phyloP scores from a whole-genome alignment of 2,329 filamentous ascomycete genomes.

The Penicillium occitanis region DNA sequence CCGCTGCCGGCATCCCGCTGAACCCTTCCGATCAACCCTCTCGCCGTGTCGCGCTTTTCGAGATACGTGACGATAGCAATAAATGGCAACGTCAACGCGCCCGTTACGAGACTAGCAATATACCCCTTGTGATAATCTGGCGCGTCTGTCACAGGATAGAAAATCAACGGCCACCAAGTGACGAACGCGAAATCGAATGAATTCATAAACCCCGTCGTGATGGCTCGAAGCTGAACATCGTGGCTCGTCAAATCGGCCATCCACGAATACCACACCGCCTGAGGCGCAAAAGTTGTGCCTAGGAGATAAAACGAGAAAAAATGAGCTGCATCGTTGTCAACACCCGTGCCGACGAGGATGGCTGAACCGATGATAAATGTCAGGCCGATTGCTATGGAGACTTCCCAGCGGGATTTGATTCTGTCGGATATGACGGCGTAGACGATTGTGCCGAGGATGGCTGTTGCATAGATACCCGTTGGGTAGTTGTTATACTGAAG shows the following conservation, averaged over 20 bases:
- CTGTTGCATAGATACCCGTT: constrained; percentile 44
- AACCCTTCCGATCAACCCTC: constrained; percentile 29
- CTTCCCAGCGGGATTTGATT: constrained; percentile 47
- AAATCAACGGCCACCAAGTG: constrained; percentile 45
- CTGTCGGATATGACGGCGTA: constrained; percentile 47
- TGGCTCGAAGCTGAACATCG: constrained; percentile 45
- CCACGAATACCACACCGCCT: constrained; percentile 51
- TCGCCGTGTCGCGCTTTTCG: constrained; percentile 32
- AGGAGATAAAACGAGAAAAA: constrained; percentile 50
- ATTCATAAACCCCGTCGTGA: constrained; percentile 49
- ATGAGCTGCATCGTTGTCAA: constrained; percentile 36
- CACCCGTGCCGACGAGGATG: constrained; percentile 34
- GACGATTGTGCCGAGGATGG: constrained; percentile 44
- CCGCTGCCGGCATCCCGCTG: background rate
- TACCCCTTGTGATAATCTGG: constrained; percentile 43
- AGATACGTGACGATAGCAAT: constrained; percentile 41
- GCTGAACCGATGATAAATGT: constrained; percentile 46
- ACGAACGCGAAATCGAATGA: constrained; percentile 48
- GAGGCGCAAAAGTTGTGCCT: constrained; percentile 48
- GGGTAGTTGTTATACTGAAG: constrained; percentile 51
- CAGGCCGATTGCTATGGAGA: constrained; percentile 44
- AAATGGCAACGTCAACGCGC: constrained; percentile 38
- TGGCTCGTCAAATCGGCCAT: constrained; percentile 44
- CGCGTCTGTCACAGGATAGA: constrained; percentile 45
- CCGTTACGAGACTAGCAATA: constrained; percentile 43